These are phyloP conservation scores for Chalciporus piperatus DNA, from an alignment of 768 basidiomycete species.

Conservation along the genomic window DNA sequence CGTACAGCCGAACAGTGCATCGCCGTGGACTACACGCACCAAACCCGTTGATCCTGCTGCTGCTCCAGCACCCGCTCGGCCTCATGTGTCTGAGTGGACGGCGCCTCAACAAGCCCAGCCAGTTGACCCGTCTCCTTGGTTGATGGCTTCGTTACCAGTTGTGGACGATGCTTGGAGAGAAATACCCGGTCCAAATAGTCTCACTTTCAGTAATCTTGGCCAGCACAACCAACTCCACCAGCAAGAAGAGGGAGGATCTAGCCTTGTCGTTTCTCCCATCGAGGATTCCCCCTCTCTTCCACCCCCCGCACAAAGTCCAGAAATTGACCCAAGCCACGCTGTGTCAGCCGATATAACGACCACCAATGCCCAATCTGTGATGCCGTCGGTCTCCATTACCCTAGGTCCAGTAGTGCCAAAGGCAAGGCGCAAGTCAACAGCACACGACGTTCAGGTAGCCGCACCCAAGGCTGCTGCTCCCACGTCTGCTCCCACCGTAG, in stretches of 20 bases:
- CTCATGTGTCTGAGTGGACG: constrained; percentile 38
- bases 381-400: constrained; percentile 11
- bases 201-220: constrained; percentile 56
- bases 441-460: constrained; percentile 24
- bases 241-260: constrained; percentile 28
- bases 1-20: constrained; percentile 18
- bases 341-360: constrained; percentile 1
- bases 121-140: constrained; percentile 55
- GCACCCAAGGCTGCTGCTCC: constrained; percentile 16
- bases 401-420: constrained; percentile 21
- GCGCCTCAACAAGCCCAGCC: constrained; percentile 19
- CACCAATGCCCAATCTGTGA: constrained; percentile 3
- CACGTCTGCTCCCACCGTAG: constrained; percentile 1
- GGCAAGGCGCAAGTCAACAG: constrained; percentile 26
- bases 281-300: constrained; percentile 17
- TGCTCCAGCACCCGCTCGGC: constrained; percentile 17
- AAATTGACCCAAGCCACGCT: constrained; percentile 14
- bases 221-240: constrained; percentile 57
- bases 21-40: constrained; percentile 23
- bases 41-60: constrained; percentile 19
- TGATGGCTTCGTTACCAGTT: constrained; percentile 43
- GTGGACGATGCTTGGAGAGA: constrained; percentile 49
- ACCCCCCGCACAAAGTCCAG: constrained; percentile 9
- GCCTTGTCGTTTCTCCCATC: constrained; percentile 15
- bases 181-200: constrained; percentile 43